A percentile compares a stretch with the other conserved stretches of the same genome.
Conservation (phyloP, 495 filamentous ascomycete species). For the Jackrogersella minutella region DNA sequence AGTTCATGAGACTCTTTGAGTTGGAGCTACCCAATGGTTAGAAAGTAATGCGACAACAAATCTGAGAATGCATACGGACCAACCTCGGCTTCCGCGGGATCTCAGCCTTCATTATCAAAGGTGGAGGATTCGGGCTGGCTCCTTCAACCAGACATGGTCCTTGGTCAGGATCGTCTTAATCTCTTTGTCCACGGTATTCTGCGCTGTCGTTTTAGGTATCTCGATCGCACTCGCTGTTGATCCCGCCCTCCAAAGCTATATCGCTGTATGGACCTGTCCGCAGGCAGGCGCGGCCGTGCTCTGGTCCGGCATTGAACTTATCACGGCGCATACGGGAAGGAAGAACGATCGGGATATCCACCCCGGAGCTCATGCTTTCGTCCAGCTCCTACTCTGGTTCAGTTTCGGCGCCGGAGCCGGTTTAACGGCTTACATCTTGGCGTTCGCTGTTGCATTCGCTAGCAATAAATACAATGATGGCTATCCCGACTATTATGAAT, state of each 20-base stretch:
- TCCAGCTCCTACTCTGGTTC: slow-evolving; percentile 33
- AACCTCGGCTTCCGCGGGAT: background rate
- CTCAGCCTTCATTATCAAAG: background rate
- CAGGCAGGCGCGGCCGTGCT: slow-evolving; percentile 31
- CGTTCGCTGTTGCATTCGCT: slow-evolving; percentile 16
- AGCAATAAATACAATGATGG: slow-evolving; percentile 4
- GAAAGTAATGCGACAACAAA: background rate
- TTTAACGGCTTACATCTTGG: slow-evolving; percentile 23
- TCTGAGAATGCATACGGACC: slow-evolving; percentile 14
- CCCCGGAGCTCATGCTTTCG: slow-evolving; percentile 28
- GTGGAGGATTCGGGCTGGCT: background rate
- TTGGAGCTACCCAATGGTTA: background rate
- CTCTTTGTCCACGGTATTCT: slow-evolving; percentile 35
- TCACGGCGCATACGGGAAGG: slow-evolving; percentile 8
- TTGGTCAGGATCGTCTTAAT: slow-evolving; percentile 13
- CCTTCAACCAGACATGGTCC: slow-evolving; percentile 5
- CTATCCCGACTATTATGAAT: slow-evolving; percentile 23
- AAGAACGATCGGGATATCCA: slow-evolving; percentile 24
- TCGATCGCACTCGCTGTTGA: slow-evolving; percentile 27
- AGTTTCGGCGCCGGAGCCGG: slow-evolving; percentile 28
- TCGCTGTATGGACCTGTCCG: slow-evolving; percentile 30
- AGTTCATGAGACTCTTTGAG: background rate
- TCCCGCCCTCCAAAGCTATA: slow-evolving; percentile 24
- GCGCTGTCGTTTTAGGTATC: slow-evolving; percentile 40
- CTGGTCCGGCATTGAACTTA: slow-evolving; percentile 26